Evolutionary conservation across 257 asterid species (phyloP), one percentile per base, ranked within the genome.

Genomic region (Pogostemon cablin): DNA sequence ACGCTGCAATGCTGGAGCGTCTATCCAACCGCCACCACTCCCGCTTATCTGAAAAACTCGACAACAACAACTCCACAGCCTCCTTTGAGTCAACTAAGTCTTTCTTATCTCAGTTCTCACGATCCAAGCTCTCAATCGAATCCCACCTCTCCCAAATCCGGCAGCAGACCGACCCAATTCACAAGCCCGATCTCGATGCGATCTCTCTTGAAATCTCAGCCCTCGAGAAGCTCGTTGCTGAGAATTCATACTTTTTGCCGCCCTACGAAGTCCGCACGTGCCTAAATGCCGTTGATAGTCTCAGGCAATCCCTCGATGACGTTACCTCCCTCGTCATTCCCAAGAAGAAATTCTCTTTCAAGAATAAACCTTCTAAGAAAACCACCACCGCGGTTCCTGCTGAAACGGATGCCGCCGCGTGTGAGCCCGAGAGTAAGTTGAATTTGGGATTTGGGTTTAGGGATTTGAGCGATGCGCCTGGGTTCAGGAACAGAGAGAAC

Each of bases 321-420:
- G 86, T 79, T 59, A 75, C 87, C 55, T 68, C 89, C 42, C 79
- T 79, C 63, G 90, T 90, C 78, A 65, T 85, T 60, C 97, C 98
- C 12, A 90, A 72, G 89, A 91, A 87, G 77, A 93, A 87, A 60
- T 93, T 93, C 86, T 80, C 97, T 20, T 93, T 93, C 86, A 91
- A 80, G 73, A 83, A 81, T 72, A 93, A 89, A 72, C 42, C 89
- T 9, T 35, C 86, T 43, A 86, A 82, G 59, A 86, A 83, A 69
- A 6, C 70, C 41, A 32, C 84, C 38, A 37, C 84, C 58, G 3
- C 61, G 43, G 38, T 52, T 59, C 72, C 73, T 1, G 72, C 75
- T 42, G 73, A 48, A 52, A 77, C 71, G 11, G 72, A 38, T 7
- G 69, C 12, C 47, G 46, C 53, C 48, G 43, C 52, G 41, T 2